These are phyloP conservation scores for Prunus fruticosa DNA, from an alignment of 306 rosid species.

Conservation along the genomic window DNA sequence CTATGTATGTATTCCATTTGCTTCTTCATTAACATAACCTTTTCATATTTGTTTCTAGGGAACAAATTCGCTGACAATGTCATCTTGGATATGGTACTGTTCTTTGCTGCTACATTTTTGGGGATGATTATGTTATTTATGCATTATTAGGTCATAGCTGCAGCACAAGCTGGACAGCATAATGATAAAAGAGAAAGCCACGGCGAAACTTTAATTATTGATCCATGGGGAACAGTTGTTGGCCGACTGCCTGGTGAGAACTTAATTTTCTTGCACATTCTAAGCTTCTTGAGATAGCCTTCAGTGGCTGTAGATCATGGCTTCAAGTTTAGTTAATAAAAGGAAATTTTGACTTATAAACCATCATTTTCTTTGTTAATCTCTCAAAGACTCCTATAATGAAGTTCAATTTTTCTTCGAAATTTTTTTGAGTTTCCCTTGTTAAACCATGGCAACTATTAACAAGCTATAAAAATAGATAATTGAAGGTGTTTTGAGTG, in stretches of 20 bases:
- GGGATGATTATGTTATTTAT: conserved; percentile 26
- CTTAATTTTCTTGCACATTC: background rate
- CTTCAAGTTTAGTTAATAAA: background rate
- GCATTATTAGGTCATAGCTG: conserved; percentile 77
- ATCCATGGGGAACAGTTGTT: conserved; percentile 91
- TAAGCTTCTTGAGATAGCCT: background rate
- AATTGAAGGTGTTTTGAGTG: background rate
- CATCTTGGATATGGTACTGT: conserved; percentile 10
- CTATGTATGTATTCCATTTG: conserved; percentile 52
- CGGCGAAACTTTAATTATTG: conserved; percentile 82
- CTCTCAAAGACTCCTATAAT: background rate
- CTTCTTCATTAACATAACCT: background rate
- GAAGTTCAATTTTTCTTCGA: background rate
- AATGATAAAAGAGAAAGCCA: conserved; percentile 83
- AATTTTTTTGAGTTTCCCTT: background rate
- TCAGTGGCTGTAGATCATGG: background rate
- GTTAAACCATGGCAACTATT: background rate
- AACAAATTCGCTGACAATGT: background rate
- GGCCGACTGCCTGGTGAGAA: conserved; percentile 75
- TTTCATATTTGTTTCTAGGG: background rate
- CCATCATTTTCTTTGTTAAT: background rate
- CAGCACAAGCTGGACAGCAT: conserved; percentile 89
- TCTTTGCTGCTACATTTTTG: conserved; percentile 13
- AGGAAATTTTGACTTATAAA: background rate
- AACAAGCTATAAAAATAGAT: background rate